These are phyloP conservation scores for Solanum commersonii DNA, from an alignment of 257 asterid genomes.

Conservation along the genomic window DNA sequence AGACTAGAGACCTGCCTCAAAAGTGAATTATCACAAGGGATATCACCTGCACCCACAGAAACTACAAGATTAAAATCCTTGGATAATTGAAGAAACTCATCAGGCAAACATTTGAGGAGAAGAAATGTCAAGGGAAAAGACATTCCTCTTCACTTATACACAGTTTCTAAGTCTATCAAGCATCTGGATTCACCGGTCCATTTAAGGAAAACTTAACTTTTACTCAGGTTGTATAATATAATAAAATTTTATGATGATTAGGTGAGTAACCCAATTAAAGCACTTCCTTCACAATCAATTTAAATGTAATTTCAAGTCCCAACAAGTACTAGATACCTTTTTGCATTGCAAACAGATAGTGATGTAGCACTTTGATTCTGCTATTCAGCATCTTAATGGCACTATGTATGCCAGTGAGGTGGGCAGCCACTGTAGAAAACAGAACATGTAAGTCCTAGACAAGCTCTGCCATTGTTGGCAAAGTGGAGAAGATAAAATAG, in stretches of 20 bases:
- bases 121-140: neutral
- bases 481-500: neutral
- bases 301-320: neutral
- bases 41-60: slow-evolving; percentile 55
- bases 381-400: slow-evolving; percentile 97
- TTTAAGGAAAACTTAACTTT: neutral
- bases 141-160: neutral
- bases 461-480: neutral
- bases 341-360: slow-evolving; percentile 85
- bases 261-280: neutral
- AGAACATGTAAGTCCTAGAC: neutral
- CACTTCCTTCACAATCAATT: neutral
- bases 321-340: slow-evolving; percentile 38
- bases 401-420: slow-evolving; percentile 94
- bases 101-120: neutral
- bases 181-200: neutral
- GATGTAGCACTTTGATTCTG: slow-evolving; percentile 79
- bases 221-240: neutral
- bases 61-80: slow-evolving; percentile 3
- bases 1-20: slow-evolving; percentile 94
- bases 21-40: slow-evolving; percentile 68
- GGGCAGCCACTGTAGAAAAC: slow-evolving; percentile 79
- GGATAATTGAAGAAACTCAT: neutral
- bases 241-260: neutral
- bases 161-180: neutral